These are phyloP conservation scores for Sugiyamaella japonica DNA, from an alignment of 1,139 yeast genomes.

Conservation along the genomic window DNA sequence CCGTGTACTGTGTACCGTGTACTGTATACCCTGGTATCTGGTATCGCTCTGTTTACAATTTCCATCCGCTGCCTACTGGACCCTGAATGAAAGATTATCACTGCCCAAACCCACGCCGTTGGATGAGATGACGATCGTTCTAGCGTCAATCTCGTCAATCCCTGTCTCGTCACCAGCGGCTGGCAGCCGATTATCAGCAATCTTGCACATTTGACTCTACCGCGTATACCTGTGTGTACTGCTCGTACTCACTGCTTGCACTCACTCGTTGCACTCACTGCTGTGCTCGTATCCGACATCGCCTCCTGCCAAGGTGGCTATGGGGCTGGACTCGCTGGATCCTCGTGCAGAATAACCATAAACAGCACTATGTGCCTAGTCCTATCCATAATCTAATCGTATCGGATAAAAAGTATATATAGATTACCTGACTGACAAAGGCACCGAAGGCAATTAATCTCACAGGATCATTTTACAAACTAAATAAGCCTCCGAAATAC, in stretches of 20 bases:
- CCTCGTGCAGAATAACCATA: slow-evolving; percentile 4
- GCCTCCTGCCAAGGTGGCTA: not conserved
- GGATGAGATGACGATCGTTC: not conserved
- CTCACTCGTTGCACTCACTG: too few relatives aligned
- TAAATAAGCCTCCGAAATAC: too few relatives aligned
- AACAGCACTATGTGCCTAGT: not conserved
- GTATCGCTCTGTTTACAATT: too few relatives aligned
- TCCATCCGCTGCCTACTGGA: too few relatives aligned
- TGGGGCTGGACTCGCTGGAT: not conserved
- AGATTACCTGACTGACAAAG: not conserved
- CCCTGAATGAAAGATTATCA: too few relatives aligned
- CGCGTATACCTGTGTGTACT: too few relatives aligned
- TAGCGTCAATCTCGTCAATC: not conserved
- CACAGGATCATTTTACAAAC: not conserved
- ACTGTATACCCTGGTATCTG: too few relatives aligned
- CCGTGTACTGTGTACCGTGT: too few relatives aligned
- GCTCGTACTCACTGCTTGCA: too few relatives aligned
- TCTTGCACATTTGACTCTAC: too few relatives aligned
- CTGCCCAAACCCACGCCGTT: not conserved
- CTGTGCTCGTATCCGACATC: not conserved
- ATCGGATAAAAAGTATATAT: not conserved
- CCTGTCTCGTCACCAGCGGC: not conserved
- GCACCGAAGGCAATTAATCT: not conserved
- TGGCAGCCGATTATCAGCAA: too few relatives aligned
- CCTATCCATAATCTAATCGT: not conserved